Base-by-base conservation (phyloP, 176 grass and related monocot species). In the Carex myosuroides region DNA sequence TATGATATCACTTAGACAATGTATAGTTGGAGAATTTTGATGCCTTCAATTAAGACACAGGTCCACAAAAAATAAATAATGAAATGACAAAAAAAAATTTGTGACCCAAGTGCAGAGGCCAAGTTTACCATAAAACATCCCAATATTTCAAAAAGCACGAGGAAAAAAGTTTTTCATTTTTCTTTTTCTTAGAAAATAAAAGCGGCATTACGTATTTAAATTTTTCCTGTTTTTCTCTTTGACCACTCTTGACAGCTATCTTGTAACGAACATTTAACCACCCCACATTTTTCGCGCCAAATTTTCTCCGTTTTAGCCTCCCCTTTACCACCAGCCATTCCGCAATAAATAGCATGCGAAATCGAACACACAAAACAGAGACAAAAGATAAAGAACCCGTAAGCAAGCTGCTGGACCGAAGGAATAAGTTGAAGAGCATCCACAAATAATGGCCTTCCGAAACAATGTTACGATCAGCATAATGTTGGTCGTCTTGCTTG, bases 401-500 rank as follows among this genome's bases (percentile, higher is more conserved):
- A 46, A 81, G 1, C 44, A 26, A 21, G 20, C 70, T 17, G 16
- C 0, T 6, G 6, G 4, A 14, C 70, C 17, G n/a, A 50, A 75
- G 12, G 46, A 54, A 75, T 44, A 29, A 75, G 5, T 11, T 12
- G 4, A 50, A 75, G 46, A 75, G 21, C 5, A 0, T 22, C 46
- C 5, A 12, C 21, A 54, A 75, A 13, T 3, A 56, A 82, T 83
- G 85, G 56, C 79, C 29, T 71, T 65, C 3, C 69, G 17, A 18
- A 83, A 83, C 65, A 87, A 65, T 46, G 18, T 13, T 13, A 32
- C 48, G 0, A 37, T 74, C 24, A 22, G 54, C 21, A 3, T 83
- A 12, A 44, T 72, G 30, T 20, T 87, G 63, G 65, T 62, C 37
- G 62, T 64, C 2, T 30, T 87, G 64, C 24, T 87, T 14, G 32